Base-by-base conservation (phyloP, 345 rosid genomes). In the Reutealis trisperma region DNA sequence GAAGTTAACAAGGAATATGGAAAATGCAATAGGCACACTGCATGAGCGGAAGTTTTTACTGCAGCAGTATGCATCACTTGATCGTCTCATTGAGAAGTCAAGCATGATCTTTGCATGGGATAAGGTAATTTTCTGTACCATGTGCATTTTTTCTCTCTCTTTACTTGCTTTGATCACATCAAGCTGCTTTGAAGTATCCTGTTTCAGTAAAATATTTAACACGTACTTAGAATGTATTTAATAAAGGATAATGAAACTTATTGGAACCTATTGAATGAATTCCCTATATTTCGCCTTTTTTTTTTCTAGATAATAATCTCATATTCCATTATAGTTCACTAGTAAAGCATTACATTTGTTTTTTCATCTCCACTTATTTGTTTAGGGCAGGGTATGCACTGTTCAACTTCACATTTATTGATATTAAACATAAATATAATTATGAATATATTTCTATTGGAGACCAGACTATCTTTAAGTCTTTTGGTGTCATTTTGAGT, bases 1-100 rank as follows among this genome's bases (percentile, higher is more conserved):
- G 91, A 96, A 96, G 86, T 81, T 93, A 67, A 81, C 84, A 37
- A 89, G 95, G 80, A 86, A 79, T 71, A 81, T 77, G 71, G 79
- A 34, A 27, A 77, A 73, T 84, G 96, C 92, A 44, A 88, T 78
- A 81, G 98, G 92, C 47, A 83, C 91, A 10, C 77, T 87, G 10
- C 79, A 78, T 80, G 94, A 92, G 78, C 79, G 97, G 75, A 96
- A 90, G 81, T 80, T 82, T 83, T 90, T 92, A 77, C 83, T 90
- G 68, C 85, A 81, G 68, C 92, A 86, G 80, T 85, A 86, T 84
- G 83, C 89, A 78, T 85, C 85, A 71, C 92, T 96, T 61, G 97
- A 89, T 76, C 60, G 85, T 74, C 96, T 96, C 21, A 91, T 92
- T 81, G 98, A 93, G 75, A 93, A 92, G 85, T 88, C 97, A 59